Evolutionary conservation across 2,329 filamentous ascomycete genomes (phyloP).

Genomic region (Corynespora cassiicola): DNA sequence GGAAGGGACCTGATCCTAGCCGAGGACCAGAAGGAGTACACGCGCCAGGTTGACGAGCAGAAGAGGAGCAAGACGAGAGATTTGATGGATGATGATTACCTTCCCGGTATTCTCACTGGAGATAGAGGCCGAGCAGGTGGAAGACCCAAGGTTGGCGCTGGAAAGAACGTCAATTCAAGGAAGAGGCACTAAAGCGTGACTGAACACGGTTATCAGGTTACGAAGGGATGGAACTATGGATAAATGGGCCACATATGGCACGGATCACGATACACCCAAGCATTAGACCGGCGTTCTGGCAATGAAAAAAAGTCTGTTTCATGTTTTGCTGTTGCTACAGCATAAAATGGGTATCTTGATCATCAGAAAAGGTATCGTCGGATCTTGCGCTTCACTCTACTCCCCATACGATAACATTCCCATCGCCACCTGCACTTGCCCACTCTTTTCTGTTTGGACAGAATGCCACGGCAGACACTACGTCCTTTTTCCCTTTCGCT

Average conservation of each 20-base stretch:
- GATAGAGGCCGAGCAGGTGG: constrained; percentile 71
- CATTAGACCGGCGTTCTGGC: constrained; percentile 11
- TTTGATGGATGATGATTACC: constrained; percentile 93
- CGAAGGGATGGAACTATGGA: too few relatives aligned
- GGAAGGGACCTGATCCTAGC: constrained; percentile 82
- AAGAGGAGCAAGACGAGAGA: constrained; percentile 75
- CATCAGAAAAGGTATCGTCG: too few relatives aligned
- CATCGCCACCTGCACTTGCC: constrained; percentile 58
- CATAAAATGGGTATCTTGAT: too few relatives aligned
- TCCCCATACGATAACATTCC: constrained; percentile 47
- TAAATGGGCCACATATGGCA: too few relatives aligned
- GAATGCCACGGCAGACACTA: constrained; percentile 57
- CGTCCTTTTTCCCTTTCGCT: constrained; percentile 46
- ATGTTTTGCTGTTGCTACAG: too few relatives aligned
- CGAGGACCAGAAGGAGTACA: constrained; percentile 96
- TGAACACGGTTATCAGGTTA: too few relatives aligned
- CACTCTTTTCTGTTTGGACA: constrained; percentile 54
- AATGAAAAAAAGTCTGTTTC: constrained; percentile 5
- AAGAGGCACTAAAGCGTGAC: too few relatives aligned
- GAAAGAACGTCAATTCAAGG: constrained; percentile 83
- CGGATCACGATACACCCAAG: constrained; percentile 7
- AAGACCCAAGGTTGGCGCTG: constrained; percentile 81
- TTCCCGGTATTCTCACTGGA: constrained; percentile 84
- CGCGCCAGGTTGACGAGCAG: constrained; percentile 67
- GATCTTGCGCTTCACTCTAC: too few relatives aligned